Percentiles rank a stretch among this genome's conserved stretches.
phyloP scores from a whole-genome alignment of 495 filamentous ascomycete genomes.

The Recurvomyces mirabilis region DNA sequence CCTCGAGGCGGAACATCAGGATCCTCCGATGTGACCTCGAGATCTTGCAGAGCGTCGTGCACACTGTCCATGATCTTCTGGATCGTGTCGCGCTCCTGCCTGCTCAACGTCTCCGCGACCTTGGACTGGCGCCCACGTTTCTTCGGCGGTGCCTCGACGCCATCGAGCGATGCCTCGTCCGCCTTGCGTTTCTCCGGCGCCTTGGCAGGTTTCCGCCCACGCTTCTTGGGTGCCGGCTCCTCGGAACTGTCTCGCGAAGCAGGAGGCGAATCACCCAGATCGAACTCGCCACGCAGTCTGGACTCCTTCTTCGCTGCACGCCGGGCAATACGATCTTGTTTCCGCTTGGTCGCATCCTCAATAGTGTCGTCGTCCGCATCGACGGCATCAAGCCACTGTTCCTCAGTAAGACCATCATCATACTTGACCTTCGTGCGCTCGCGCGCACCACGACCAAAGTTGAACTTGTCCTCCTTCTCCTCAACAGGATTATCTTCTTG shows the following conservation, averaged over 20 bases:
- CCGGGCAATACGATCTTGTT: slow-evolving; percentile 69
- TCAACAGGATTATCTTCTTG: slow-evolving; percentile 75
- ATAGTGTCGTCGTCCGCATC: slow-evolving; percentile 91
- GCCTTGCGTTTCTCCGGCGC: slow-evolving; percentile 71
- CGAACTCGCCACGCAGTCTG: slow-evolving; percentile 34
- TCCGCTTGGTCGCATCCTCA: slow-evolving; percentile 83
- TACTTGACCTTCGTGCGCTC: slow-evolving; percentile 90
- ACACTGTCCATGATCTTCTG: slow-evolving; percentile 64
- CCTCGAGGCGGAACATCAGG: slow-evolving; percentile 52
- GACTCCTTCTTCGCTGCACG: slow-evolving; percentile 65
- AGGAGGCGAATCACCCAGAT: slow-evolving; percentile 61
- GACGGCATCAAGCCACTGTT: slow-evolving; percentile 90
- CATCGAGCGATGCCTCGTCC: slow-evolving; percentile 58
- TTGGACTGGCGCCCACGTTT: slow-evolving; percentile 72
- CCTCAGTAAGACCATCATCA: slow-evolving; percentile 94
- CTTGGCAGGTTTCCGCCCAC: slow-evolving; percentile 62
- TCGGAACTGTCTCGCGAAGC: slow-evolving; percentile 72
- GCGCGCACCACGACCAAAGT: slow-evolving; percentile 78
- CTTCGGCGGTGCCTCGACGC: slow-evolving; percentile 58
- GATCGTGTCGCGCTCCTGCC: slow-evolving; percentile 48
- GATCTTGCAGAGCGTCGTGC: slow-evolving; percentile 65
- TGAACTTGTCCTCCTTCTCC: slow-evolving; percentile 61
- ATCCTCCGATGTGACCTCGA: slow-evolving; percentile 54
- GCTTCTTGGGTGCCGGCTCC: slow-evolving; percentile 47
- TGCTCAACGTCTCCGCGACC: slow-evolving; percentile 40